Evolutionary conservation across 148 eudicot species (phyloP).

Genomic region (Diospyros kaki): DNA sequence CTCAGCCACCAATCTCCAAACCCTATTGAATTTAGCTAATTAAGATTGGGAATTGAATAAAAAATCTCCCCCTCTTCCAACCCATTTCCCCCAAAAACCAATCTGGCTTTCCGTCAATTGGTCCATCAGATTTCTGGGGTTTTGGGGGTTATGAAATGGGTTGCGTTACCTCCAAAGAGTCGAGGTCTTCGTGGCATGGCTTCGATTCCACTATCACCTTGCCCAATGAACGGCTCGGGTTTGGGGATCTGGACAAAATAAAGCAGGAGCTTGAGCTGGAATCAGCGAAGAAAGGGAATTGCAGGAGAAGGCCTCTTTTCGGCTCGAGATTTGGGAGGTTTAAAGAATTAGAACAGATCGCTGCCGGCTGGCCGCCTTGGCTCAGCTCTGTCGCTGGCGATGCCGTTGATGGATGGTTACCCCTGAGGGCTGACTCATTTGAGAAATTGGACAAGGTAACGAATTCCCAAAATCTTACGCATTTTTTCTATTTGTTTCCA

Average conservation of each 20-base stretch:
- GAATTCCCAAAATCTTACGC: too few relatives aligned
- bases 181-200: conserved; percentile 33
- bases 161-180: conserved; percentile 78
- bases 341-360: conserved; percentile 43
- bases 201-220: conserved; percentile 10
- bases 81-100: conserved; percentile 24
- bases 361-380: conserved; percentile 81
- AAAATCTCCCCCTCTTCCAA: conserved; percentile 8
- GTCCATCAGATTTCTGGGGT: conserved; percentile 32
- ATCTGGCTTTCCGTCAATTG: conserved; percentile 9
- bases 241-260: conserved; percentile 32
- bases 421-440: conserved; percentile 51
- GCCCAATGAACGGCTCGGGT: neutral
- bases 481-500: too few relatives aligned
- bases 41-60: neutral
- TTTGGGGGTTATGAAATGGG: conserved; percentile 50
- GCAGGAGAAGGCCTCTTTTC: conserved; percentile 24
- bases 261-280: conserved; percentile 34
- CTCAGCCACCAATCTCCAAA: neutral
- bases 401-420: conserved; percentile 70
- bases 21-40: conserved; percentile 15
- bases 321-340: conserved; percentile 55
- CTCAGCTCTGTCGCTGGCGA: conserved; percentile 61
- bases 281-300: conserved; percentile 15
- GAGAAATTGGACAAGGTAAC: conserved; percentile 69